Base-by-base conservation (phyloP, 2,329 filamentous ascomycete genomes). In the Alternaria postmessia region DNA sequence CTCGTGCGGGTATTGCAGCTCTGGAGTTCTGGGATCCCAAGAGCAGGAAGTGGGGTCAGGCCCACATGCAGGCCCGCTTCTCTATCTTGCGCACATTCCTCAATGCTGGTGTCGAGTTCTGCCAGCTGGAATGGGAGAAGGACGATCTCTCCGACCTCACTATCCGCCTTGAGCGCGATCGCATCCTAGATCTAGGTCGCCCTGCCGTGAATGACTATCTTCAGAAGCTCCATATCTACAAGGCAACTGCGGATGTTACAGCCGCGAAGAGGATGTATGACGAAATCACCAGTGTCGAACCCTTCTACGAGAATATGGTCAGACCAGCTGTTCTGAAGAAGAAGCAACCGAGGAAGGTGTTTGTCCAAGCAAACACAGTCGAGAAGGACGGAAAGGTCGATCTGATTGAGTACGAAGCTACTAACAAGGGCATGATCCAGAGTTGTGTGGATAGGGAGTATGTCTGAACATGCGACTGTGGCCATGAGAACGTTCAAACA, bases 11-110 rank as follows among this genome's bases (percentile, higher is more conserved):
- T 62, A 84, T 99, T 44, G 87, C 89, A 6, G 91, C 94, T 1
- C 85, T 98, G 22, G 94, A 98, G 77, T 93, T 95, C 84, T 98
- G 93, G 93, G 93, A 97, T 73, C 93, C 93, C 6, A 94, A 94
- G 81, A 89, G 86, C 70, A 85, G 89, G 67, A 97, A 96, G 81
- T 97, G 94, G 94, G 94, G 94, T 8, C 94, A 97, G 65, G 71
- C 72, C 20, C 93, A 97, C 76, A 96, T 93, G 80, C 93, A 96
- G 80, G 94, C 93, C 22, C 91, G 94, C 11, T 97, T 93, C 81
- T 92, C 90, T 52, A 97, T 97, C 71, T 82, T 97, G 41, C 88
- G 87, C 55, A 94, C 89, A 70, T 94, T 97, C 85, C 85, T 97
- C 18, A 87, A 91, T 68, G 94, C 93, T 1, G 92, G 91, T n/a